Conservation (phyloP, 768 basidiomycete species). For the Termitomyces sp. region DNA sequence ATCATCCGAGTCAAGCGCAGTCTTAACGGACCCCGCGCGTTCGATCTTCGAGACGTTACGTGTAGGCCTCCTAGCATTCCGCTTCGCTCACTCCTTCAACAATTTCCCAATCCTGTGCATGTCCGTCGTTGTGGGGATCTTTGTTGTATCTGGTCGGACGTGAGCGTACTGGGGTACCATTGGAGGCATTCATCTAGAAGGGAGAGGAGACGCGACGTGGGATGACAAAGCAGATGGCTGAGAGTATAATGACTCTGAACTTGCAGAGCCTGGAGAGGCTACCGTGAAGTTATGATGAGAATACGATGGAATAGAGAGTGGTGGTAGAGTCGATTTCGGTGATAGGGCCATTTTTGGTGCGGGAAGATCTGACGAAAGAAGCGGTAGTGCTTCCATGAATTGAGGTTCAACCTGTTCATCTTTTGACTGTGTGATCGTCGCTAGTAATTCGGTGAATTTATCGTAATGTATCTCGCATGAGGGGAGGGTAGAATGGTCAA, state of each 20-base stretch:
- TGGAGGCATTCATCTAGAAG: background rate
- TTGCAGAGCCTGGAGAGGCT: background rate
- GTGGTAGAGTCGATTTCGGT: background rate
- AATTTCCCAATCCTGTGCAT: constrained; percentile 6
- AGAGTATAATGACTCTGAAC: constrained; percentile 13
- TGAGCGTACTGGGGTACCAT: constrained; percentile 3
- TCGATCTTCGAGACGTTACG: constrained; percentile 12
- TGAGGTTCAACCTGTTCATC: background rate
- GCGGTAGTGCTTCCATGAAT: background rate
- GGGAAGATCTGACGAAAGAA: background rate
- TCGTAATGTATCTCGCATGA: background rate
- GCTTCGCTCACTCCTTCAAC: constrained; percentile 12
- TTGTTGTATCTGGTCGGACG: background rate
- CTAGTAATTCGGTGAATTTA: background rate
- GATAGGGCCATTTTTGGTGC: background rate
- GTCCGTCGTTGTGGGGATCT: background rate
- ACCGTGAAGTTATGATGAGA: too few relatives aligned
- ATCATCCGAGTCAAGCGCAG: background rate
- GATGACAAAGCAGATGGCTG: constrained; percentile 6
- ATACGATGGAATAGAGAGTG: background rate
- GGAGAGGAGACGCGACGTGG: background rate
- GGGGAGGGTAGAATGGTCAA: background rate
- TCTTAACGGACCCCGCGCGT: constrained; percentile 9
- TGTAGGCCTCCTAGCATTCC: constrained; percentile 2
- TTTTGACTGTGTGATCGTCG: background rate